Percentiles rank a stretch among this genome's conserved stretches.
Conservation (phyloP, 352 stramenopile species). For the Blastocystis sp. region DNA sequence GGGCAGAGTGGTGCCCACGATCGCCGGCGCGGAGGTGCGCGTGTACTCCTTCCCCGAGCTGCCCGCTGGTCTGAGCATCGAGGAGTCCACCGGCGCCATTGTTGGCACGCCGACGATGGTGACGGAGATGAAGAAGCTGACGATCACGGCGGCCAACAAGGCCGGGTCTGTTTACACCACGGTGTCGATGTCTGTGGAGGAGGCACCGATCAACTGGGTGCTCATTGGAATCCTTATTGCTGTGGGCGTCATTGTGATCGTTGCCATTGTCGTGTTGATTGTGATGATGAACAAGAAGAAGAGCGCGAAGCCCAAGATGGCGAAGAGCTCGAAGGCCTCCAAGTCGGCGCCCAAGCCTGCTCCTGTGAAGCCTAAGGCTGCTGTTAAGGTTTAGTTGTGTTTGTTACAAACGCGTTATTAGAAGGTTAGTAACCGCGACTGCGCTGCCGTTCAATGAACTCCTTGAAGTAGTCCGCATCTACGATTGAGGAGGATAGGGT, state of each 20-base stretch:
- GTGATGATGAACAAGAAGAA: conserved; percentile 45
- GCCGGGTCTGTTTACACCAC: neutral
- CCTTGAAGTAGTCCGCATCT: neutral
- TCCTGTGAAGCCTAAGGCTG: conserved; percentile 15
- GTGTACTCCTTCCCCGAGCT: conserved; percentile 2
- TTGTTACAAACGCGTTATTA: neutral
- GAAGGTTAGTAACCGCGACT: neutral
- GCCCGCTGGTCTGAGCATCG: conserved; percentile 55
- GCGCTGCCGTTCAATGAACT: neutral
- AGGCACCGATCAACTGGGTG: conserved; percentile 54
- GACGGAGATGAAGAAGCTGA: neutral
- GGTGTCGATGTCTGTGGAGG: neutral
- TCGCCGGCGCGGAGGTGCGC: neutral
- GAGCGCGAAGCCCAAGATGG: neutral
- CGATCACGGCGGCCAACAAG: conserved; percentile 30
- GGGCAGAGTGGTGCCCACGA: neutral
- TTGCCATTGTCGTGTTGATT: conserved; percentile 53
- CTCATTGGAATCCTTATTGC: conserved; percentile 45
- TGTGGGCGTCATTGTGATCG: conserved; percentile 59
- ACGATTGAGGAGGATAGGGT: neutral
- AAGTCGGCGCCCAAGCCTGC: neutral
- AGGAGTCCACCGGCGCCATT: neutral
- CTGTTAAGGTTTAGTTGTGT: conserved; percentile 29
- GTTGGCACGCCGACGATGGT: conserved; percentile 8
- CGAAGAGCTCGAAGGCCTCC: neutral